Percentiles rank a stretch among this genome's conserved stretches.
Evolutionary conservation across 441 rosid genomes (phyloP).

Genomic region (Erodium texanum): DNA sequence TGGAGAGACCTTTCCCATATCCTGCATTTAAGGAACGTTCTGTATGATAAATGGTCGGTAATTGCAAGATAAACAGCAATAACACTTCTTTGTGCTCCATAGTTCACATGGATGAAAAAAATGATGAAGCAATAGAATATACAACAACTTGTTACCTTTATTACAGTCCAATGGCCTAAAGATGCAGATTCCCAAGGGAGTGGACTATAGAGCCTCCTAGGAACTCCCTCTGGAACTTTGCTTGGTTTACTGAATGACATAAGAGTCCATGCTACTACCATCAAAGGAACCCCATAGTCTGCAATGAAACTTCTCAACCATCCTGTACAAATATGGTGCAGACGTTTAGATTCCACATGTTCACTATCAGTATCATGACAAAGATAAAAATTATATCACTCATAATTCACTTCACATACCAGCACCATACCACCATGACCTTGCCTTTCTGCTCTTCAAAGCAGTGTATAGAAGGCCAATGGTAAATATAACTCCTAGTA

Average conservation of each 20-base stretch:
- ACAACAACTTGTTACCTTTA: slow-evolving; percentile 35
- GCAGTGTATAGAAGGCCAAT: slow-evolving; percentile 56
- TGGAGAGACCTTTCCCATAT: slow-evolving; percentile 60
- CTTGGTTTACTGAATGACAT: slow-evolving; percentile 45
- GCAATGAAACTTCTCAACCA: slow-evolving; percentile 61
- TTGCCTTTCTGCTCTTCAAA: slow-evolving; percentile 57
- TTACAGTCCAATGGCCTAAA: slow-evolving; percentile 61
- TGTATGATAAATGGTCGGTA: background rate
- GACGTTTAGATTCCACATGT: background rate
- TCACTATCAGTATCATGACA: background rate
- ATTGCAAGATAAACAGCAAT: background rate
- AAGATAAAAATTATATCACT: too few relatives aligned
- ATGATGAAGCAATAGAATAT: background rate
- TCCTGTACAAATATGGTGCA: slow-evolving; percentile 27
- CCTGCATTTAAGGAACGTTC: slow-evolving; percentile 34
- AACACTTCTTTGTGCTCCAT: background rate
- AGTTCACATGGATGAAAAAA: too few relatives aligned
- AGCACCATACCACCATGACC: slow-evolving; percentile 70
- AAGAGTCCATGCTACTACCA: slow-evolving; percentile 64
- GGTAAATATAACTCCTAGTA: slow-evolving; percentile 62
- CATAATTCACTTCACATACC: slow-evolving; percentile 27
- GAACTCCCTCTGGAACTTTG: slow-evolving; percentile 55
- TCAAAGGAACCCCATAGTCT: slow-evolving; percentile 74
- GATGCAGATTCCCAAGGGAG: slow-evolving; percentile 65
- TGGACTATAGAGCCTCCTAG: slow-evolving; percentile 60